These are phyloP conservation scores for Leucosporidium yakuticum DNA, from an alignment of 768 basidiomycete genomes.

Conservation along the genomic window DNA sequence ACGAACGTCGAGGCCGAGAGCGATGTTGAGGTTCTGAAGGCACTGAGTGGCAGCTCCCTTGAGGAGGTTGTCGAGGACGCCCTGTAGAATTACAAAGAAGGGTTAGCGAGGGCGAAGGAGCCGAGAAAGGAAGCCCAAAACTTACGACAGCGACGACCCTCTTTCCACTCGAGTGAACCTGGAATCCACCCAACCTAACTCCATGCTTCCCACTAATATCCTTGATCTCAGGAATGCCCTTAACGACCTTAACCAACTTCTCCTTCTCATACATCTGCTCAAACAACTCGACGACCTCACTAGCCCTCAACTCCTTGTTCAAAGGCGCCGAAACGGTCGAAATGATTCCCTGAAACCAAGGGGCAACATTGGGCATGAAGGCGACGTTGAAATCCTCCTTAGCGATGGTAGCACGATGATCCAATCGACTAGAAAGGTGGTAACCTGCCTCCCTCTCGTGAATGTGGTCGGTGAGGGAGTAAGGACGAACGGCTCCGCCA, in stretches of 20 bases:
- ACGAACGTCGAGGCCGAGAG: conserved; percentile 72
- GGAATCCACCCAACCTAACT: conserved; percentile 86
- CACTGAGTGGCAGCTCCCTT: conserved; percentile 99
- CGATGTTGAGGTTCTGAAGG: conserved; percentile 83
- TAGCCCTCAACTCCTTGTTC: conserved; percentile 58
- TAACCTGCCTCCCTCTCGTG: conserved; percentile 91
- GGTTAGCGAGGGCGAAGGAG: background rate
- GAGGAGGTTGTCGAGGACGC: conserved; percentile 88
- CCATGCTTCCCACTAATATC: conserved; percentile 80
- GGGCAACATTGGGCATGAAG: conserved; percentile 78
- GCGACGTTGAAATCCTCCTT: conserved; percentile 60
- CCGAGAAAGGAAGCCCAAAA: conserved; percentile 33
- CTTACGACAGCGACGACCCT: conserved; percentile 88
- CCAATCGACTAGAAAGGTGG: conserved; percentile 65
- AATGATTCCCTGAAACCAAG: conserved; percentile 96
- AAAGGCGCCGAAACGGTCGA: conserved; percentile 80
- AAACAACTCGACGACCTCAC: conserved; percentile 66
- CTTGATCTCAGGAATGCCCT: conserved; percentile 62
- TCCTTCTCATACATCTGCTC: conserved; percentile 71
- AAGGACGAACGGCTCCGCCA: conserved; percentile 68
- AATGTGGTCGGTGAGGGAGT: conserved; percentile 92
- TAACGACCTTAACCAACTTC: conserved; percentile 61
- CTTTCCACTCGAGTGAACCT: conserved; percentile 81
- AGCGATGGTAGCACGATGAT: conserved; percentile 64
- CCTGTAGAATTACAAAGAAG: conserved; percentile 49